phyloP scores from a whole-genome alignment of 2,329 filamentous ascomycete species.

The Xylariomycetidae sp. region DNA sequence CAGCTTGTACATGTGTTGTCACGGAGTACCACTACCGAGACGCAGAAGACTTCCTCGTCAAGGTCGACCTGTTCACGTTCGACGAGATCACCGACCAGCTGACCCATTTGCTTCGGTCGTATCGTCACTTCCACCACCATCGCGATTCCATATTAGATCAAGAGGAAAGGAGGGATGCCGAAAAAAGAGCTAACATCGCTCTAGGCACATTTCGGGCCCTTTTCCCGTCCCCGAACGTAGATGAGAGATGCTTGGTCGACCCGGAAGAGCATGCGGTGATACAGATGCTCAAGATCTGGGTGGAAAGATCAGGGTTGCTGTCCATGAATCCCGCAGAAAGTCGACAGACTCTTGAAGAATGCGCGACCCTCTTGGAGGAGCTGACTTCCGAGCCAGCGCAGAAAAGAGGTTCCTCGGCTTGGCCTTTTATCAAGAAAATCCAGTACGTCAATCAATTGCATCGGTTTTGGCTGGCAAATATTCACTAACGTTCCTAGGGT shows the following conservation, averaged over 20 bases:
- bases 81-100: constrained; percentile 30
- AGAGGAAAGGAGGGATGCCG: constrained; percentile 16
- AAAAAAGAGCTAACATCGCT: constrained; percentile 28
- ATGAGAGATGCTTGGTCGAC: constrained; percentile 16
- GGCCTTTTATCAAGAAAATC: constrained; percentile 41
- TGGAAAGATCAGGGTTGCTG: no score
- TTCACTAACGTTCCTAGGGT: constrained; percentile 29
- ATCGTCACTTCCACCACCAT: constrained; percentile 29
- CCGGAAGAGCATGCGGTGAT: constrained; percentile 10
- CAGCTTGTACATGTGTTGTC: constrained; percentile 41
- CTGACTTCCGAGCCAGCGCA: constrained; percentile 31
- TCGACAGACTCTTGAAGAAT: constrained; percentile 24
- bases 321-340: no score
- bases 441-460: constrained; percentile 23
- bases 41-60: constrained; percentile 24
- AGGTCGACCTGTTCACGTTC: constrained; percentile 27
- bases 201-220: constrained; percentile 31
- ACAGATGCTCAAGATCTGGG: constrained; percentile 18
- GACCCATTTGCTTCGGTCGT: constrained; percentile 28
- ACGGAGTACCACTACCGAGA: constrained; percentile 39
- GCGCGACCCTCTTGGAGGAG: constrained; percentile 27
- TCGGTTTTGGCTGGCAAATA: not conserved
- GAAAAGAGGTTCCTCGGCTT: constrained; percentile 20
- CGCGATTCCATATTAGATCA: constrained; percentile 8
- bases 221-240: constrained; percentile 22